Base-by-base conservation (phyloP, 306 rosid genomes). In the Malus orientalis region DNA sequence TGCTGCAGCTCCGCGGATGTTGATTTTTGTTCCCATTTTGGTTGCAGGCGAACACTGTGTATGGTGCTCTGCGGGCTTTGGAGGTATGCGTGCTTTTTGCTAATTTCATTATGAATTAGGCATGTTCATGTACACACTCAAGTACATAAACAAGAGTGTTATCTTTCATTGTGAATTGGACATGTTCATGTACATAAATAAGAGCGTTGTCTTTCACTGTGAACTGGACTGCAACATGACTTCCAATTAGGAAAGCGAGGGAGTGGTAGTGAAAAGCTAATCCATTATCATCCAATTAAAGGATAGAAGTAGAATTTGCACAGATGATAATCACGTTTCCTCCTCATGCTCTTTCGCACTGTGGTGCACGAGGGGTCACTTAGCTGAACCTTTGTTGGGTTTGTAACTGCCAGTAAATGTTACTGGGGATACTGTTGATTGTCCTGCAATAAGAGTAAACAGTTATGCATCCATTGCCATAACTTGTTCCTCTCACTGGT, bases 51-150 rank as follows among this genome's bases (percentile, higher is more conserved):
- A 73, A 75, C 33, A 88, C 91, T 55, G 88, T 88, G 32, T 88
- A 85, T 65, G 91, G 91, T 22, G 91, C 91, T 11, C 74, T 88
- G 65, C 77, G 91, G 72, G 91, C 82, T 20, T 84, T 88, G 82
- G 91, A 88, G 91, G 91, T 88, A 88, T 59, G 60, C 36, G 23
- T 23, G 33, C 40, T 61, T 83, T 25, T 71, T 76, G 8, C 16
- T 29, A 25, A 42, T 42, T 64, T 25, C 66, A 30, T 78, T 68
- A 4, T 30, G 14, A 4, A 61, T 25, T 58, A 47, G 71, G 62
- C 62, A 9, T 11, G 19, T 27, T 13, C 42, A 38, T 38, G 42
- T 38, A 38, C 9, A 38, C 42, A 0, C 42, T 38, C 42, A 38
- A 38, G 42, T 49, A 49, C 19, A 49, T 49, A 49, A 14, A 4